phyloP scores from a whole-genome alignment of 768 basidiomycete genomes.

The Leccinum subtestaceum region DNA sequence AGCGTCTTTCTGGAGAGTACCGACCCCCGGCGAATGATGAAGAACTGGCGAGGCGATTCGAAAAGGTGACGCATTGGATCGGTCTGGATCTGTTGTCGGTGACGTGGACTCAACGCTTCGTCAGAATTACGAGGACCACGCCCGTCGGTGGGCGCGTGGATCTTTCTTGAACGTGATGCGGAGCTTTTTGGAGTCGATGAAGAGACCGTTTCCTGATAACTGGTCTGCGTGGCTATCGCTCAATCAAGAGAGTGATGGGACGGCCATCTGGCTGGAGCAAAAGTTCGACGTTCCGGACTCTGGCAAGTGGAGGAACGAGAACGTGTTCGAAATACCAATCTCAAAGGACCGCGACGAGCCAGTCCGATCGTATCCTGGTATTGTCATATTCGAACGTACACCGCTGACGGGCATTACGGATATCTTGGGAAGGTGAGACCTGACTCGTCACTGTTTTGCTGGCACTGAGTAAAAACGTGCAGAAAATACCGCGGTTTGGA shows the following conservation, averaged over 20 bases:
- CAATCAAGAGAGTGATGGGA: conserved; percentile 69
- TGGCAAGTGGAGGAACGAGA: conserved; percentile 59
- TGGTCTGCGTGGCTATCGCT: conserved; percentile 76
- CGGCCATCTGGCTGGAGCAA: conserved; percentile 76
- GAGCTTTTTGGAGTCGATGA: conserved; percentile 39
- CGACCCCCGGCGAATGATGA: conserved; percentile 58
- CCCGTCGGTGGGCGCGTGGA: conserved; percentile 69
- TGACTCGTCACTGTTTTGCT: background rate
- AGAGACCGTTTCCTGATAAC: conserved; percentile 31
- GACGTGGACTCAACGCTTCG: conserved; percentile 5
- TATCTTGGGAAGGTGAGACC: conserved; percentile 60
- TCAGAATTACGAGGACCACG: conserved; percentile 72
- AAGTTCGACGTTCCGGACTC: conserved; percentile 71
- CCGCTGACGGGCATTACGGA: conserved; percentile 61
- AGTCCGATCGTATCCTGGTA: conserved; percentile 46
- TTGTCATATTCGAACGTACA: conserved; percentile 75
- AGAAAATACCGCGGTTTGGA: conserved; percentile 73
- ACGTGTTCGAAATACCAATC: conserved; percentile 57
- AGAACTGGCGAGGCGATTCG: conserved; percentile 60
- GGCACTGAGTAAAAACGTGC: conserved; percentile 1
- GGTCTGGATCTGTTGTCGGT: background rate
- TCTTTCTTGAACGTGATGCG: conserved; percentile 51
- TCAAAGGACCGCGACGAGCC: conserved; percentile 18
- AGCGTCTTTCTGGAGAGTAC: conserved; percentile 43
- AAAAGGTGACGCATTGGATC: conserved; percentile 49